phyloP scores from a whole-genome alignment of 2,329 filamentous ascomycete species.

The Ascomycota sp. region DNA sequence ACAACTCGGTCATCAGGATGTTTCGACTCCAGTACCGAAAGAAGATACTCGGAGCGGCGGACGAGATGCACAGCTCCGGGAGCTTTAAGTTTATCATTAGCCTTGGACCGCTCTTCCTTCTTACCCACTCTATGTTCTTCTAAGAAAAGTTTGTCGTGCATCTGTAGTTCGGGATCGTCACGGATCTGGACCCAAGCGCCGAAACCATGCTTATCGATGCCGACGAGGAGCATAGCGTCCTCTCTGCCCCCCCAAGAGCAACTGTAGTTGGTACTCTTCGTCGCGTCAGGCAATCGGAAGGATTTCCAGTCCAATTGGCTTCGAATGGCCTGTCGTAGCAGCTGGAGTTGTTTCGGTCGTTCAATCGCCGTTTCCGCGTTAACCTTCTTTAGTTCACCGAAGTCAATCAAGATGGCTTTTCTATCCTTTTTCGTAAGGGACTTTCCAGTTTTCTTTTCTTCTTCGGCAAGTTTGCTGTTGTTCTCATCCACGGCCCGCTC shows the following conservation, averaged over 20 bases:
- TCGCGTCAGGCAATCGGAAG: constrained; percentile 77
- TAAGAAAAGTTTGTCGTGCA: constrained; percentile 80
- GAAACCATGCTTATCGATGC: constrained; percentile 81
- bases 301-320: constrained; percentile 45
- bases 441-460: constrained; percentile 65
- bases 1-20: constrained; percentile 56
- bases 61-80: constrained; percentile 95
- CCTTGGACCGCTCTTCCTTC: constrained; percentile 73
- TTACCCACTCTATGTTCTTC: constrained; percentile 97
- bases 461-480: constrained; percentile 49
- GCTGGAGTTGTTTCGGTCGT: constrained; percentile 66
- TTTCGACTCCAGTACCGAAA: constrained; percentile 78
- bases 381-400: constrained; percentile 75
- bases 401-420: constrained; percentile 91
- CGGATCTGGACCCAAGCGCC: constrained; percentile 89
- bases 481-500: constrained; percentile 40
- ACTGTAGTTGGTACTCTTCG: constrained; percentile 75
- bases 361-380: constrained; percentile 92
- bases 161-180: constrained; percentile 67
- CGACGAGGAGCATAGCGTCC: constrained; percentile 89
- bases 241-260: constrained; percentile 83
- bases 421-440: constrained; percentile 86
- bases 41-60: constrained; percentile 76
- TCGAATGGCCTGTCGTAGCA: constrained; percentile 54
- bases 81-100: constrained; percentile 60